Evolutionary conservation across 768 basidiomycete species (phyloP).

Genomic region (Rhodotorula diobovata): DNA sequence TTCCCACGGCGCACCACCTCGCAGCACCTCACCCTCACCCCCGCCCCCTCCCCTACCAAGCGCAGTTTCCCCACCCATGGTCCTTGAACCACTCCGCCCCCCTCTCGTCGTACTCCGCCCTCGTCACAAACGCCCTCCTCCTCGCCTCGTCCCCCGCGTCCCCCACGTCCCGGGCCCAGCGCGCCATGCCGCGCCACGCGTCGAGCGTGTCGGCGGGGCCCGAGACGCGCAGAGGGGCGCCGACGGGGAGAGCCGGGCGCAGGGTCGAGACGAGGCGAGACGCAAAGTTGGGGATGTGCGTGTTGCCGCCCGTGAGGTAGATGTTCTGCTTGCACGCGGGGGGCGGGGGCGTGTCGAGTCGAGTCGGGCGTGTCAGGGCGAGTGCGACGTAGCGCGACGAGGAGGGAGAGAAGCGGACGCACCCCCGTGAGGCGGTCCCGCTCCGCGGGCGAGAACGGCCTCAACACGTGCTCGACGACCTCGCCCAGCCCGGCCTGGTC

Average conservation of each 20-base stretch:
- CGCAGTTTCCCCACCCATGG: conserved; percentile 81
- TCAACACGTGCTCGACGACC: conserved; percentile 75
- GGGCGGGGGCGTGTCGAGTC: not conserved
- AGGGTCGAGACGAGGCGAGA: conserved; percentile 66
- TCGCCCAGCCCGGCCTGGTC: conserved; percentile 95
- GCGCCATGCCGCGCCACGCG: conserved; percentile 91
- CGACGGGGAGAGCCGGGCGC: conserved; percentile 79
- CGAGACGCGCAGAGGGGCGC: conserved; percentile 63
- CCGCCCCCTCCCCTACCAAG: not conserved
- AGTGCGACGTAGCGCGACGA: not conserved
- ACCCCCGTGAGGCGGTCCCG: conserved; percentile 73
- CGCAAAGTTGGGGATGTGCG: conserved; percentile 65
- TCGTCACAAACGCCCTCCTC: conserved; percentile 58
- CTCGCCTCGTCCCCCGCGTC: conserved; percentile 48
- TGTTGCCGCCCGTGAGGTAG: conserved; percentile 78
- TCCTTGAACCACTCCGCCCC: conserved; percentile 78
- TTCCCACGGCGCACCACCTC: too few species aligned
- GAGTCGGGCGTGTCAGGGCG: not conserved
- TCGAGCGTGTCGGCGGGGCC: conserved; percentile 58
- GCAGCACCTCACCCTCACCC: too few species aligned
- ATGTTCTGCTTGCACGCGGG: conserved; percentile 60
- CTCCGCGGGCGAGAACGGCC: conserved; percentile 63
- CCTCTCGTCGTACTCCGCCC: conserved; percentile 80
- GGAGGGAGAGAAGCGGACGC: conserved; percentile 28
- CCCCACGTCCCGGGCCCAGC: conserved; percentile 53